Evolutionary conservation across 2,329 filamentous ascomycete species (phyloP).

Genomic region (Hypoxylon sp.): DNA sequence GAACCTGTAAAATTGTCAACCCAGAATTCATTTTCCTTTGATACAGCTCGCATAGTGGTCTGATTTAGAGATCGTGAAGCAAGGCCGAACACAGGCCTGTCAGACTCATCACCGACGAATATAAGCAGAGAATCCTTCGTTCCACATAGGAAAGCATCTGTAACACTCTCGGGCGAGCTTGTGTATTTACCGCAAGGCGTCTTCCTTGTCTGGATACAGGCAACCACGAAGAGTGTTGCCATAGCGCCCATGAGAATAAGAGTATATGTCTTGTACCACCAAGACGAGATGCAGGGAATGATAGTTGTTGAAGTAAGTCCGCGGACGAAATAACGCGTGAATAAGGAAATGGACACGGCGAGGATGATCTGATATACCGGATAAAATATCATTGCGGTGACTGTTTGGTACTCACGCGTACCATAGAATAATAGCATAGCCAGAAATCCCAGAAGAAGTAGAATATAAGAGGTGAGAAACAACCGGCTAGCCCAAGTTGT

Average conservation of each 20-base stretch:
- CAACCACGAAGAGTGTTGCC: slow-evolving; percentile 28
- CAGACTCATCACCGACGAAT: too few relatives aligned
- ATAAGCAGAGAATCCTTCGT: too few relatives aligned
- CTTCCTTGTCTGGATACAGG: slow-evolving; percentile 43
- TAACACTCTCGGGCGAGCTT: slow-evolving; percentile 1
- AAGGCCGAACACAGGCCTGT: too few relatives aligned
- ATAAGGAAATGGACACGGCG: slow-evolving; percentile 26
- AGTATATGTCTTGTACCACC: slow-evolving; percentile 48
- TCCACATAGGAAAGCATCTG: too few relatives aligned
- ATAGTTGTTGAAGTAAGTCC: slow-evolving; percentile 36
- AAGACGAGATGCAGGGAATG: slow-evolving; percentile 44
- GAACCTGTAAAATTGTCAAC: not conserved
- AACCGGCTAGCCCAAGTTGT: slow-evolving; percentile 21
- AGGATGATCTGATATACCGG: slow-evolving; percentile 16
- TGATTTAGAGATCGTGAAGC: too few relatives aligned
- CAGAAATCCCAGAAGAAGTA: slow-evolving; percentile 19
- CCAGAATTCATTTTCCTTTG: not conserved
- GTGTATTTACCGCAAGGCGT: slow-evolving; percentile 44
- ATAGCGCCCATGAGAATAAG: slow-evolving; percentile 25
- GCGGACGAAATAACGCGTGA: slow-evolving; percentile 40
- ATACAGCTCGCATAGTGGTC: too few relatives aligned
- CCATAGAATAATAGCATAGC: not conserved
- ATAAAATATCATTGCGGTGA: slow-evolving; percentile 36
- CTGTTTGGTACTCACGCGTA: slow-evolving; percentile 4
- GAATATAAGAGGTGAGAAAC: slow-evolving; percentile 29